phyloP scores from a whole-genome alignment of 129 eudicot species.

The Kitagawia praeruptora region DNA sequence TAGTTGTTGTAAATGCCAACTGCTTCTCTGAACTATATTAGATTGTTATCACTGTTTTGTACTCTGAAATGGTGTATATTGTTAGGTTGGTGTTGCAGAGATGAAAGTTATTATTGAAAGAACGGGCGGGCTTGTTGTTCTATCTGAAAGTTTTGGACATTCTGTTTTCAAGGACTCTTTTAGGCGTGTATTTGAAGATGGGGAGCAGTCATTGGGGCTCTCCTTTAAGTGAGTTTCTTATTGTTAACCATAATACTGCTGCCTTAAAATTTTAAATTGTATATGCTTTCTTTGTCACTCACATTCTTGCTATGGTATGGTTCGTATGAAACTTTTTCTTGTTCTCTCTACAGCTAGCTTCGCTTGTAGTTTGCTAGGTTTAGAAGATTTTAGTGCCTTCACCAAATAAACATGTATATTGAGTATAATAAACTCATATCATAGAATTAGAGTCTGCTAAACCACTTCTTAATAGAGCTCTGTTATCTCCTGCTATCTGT shows the following conservation, averaged over 20 bases:
- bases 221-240: constrained; percentile 70
- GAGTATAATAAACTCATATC: background rate
- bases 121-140: constrained; percentile 93
- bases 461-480: background rate
- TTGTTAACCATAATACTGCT: background rate
- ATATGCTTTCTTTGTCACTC: background rate
- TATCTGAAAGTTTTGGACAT: constrained; percentile 96
- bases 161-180: constrained; percentile 92
- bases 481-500: background rate
- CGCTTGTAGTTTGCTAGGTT: background rate
- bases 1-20: background rate
- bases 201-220: constrained; percentile 87
- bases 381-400: background rate
- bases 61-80: constrained; percentile 16
- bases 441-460: background rate
- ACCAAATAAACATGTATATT: background rate
- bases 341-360: background rate
- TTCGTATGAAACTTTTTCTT: background rate
- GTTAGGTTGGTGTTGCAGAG: constrained; percentile 98
- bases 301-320: background rate
- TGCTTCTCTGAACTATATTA: background rate
- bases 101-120: constrained; percentile 92
- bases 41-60: background rate
- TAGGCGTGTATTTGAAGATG: constrained; percentile 78
- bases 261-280: background rate